Evolutionary conservation across 495 filamentous ascomycete species (phyloP).

Genomic region (Trichoderma virens): DNA sequence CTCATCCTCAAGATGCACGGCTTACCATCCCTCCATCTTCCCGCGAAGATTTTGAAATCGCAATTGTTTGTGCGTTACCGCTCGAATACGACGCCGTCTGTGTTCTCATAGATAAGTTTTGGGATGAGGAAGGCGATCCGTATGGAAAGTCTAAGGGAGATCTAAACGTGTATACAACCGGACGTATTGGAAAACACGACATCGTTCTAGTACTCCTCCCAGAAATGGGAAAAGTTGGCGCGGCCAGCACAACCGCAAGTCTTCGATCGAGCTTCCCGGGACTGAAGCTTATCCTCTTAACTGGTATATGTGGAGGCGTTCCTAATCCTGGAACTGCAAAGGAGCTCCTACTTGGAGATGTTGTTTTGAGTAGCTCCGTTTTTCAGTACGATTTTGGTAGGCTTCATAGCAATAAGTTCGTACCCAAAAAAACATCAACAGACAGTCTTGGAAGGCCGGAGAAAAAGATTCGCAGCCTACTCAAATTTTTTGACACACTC

Average conservation of each 20-base stretch:
- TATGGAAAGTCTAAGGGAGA: conserved; percentile 21
- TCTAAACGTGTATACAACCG: conserved; percentile 29
- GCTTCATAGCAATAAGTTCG: neutral
- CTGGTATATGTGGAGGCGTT: conserved; percentile 29
- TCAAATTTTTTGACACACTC: neutral
- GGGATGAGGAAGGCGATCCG: conserved; percentile 18
- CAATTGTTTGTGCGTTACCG: conserved; percentile 20
- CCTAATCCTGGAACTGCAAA: conserved; percentile 14
- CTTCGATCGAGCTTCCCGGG: conserved; percentile 25
- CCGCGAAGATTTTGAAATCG: too few relatives aligned
- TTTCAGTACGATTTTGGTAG: conserved; percentile 22
- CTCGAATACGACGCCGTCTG: conserved; percentile 27
- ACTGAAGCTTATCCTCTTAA: conserved; percentile 20
- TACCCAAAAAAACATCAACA: neutral
- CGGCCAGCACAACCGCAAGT: conserved; percentile 23
- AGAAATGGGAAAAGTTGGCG: conserved; percentile 27
- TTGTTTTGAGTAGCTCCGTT: conserved; percentile 32
- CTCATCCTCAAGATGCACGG: too few relatives aligned
- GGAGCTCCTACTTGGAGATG: conserved; percentile 35
- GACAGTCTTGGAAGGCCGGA: neutral
- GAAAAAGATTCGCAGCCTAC: neutral
- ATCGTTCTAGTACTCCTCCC: conserved; percentile 28
- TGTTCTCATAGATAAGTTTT: conserved; percentile 24
- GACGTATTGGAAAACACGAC: conserved; percentile 28
- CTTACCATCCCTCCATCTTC: too few relatives aligned